Evolutionary conservation across 495 filamentous ascomycete species (phyloP).

Genomic region (Penicillium riverlandense): DNA sequence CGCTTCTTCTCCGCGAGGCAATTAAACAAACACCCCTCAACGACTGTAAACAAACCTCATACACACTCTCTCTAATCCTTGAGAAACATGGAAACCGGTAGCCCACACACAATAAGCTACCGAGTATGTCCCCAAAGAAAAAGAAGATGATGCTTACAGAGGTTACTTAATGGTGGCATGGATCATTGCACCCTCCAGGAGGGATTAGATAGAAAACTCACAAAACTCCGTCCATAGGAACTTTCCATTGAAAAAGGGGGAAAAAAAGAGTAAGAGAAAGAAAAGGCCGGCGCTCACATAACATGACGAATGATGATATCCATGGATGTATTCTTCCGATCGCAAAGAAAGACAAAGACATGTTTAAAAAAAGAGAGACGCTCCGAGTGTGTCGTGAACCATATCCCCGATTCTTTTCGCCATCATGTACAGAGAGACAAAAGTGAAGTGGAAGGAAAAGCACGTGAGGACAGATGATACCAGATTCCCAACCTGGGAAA

Average conservation of each 20-base stretch:
- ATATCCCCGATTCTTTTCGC: constrained; percentile 10
- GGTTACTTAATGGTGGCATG: background rate
- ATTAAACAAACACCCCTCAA: no score
- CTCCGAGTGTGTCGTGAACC: constrained; percentile 7
- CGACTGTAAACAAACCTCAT: no score
- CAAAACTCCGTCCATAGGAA: background rate
- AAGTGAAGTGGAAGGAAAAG: constrained; percentile 5
- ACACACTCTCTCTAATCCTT: no score
- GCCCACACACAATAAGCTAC: background rate
- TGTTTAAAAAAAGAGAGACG: background rate
- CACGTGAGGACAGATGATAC: background rate
- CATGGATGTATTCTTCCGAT: no score
- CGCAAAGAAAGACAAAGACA: no score
- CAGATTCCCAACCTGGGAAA: background rate
- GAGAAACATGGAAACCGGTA: background rate
- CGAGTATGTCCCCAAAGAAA: no score
- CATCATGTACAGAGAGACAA: constrained; percentile 23
- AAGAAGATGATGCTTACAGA: background rate
- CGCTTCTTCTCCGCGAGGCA: no score
- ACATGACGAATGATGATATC: constrained; percentile 5
- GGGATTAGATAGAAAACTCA: background rate
- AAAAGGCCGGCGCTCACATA: constrained; percentile 7
- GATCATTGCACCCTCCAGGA: background rate
- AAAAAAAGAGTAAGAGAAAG: constrained; percentile 1
- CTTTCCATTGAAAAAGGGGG: background rate